Conservation (phyloP, 768 basidiomycete genomes). For the Clitopilus passeckerianus region DNA sequence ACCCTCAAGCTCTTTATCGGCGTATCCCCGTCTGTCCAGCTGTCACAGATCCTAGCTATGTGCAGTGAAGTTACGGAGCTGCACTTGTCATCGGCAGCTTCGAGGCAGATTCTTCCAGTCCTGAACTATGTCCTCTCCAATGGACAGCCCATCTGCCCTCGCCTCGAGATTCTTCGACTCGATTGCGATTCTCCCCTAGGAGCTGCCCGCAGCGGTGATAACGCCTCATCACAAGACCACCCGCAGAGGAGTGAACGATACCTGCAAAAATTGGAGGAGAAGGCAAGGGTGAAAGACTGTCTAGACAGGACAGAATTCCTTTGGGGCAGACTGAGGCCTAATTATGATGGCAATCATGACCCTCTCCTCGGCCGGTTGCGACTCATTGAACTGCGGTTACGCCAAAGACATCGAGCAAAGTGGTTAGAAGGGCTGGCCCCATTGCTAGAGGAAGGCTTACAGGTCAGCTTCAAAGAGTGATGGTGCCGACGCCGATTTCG, state of each 20-base stretch:
- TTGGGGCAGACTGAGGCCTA: not conserved
- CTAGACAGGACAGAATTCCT: not conserved
- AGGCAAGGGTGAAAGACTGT: not conserved
- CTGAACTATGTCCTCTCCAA: not conserved
- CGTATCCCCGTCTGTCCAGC: not conserved
- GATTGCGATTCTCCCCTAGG: not conserved
- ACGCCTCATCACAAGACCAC: not conserved
- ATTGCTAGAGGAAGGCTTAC: too few species aligned
- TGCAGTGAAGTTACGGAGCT: not conserved
- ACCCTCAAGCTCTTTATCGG: not conserved
- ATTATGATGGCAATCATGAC: not conserved
- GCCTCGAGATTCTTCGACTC: not conserved
- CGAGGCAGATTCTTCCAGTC: not conserved
- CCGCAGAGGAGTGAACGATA: not conserved
- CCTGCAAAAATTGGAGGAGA: not conserved
- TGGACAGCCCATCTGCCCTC: not conserved
- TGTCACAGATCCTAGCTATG: not conserved
- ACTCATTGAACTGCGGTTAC: too few species aligned
- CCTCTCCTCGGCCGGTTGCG: too few species aligned
- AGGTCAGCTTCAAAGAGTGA: too few species aligned
- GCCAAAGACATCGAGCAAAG: too few species aligned
- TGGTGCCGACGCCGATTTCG: too few species aligned
- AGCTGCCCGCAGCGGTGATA: not conserved
- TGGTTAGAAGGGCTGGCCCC: too few species aligned
- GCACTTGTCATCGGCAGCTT: not conserved